Base-by-base conservation (phyloP, 768 basidiomycete genomes). In the Tylopilus sp. region DNA sequence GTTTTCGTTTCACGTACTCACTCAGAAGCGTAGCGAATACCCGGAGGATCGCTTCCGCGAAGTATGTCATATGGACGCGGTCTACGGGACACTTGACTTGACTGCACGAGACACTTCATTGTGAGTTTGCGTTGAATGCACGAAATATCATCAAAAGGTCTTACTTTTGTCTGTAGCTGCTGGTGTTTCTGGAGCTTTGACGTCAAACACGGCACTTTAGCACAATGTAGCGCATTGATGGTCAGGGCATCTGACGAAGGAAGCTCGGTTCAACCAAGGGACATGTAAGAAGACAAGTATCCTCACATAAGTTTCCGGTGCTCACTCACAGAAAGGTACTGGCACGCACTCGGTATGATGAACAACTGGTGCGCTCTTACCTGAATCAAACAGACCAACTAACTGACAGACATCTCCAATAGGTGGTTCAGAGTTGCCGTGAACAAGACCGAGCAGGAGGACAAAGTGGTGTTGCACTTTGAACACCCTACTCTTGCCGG, bases 341-440 rank as follows among this genome's bases (percentile, higher is more conserved):
- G 76, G 77, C 82, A 80, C 61, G 75, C 77, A n/a, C 76, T 78
- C 14, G 75, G 75, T 13, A 83, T 84, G 83, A 78, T 84, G 79
- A 84, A 84, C 52, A 80, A 78, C 46, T 71, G 61, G 67, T 66
- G 14, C 9, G 57, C 34, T 44, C 37, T 6, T 13, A 29, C 17
- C 21, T 6, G 33, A 17, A 21, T 19, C 4, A 6, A 10, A 40
- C 34, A 10, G 8, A 22, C 25, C 14, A 16, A 33, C 9, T 25
- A 1, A 25, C 5, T 22, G 33, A 48, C 5, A 25, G 22, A 41
- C 24, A 7, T 37, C n/a, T 41, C 16, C 29, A 3, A 51, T 22
- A 78, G 78, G 75, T 83, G 81, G 81, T 85, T 84, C 61, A 68
- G 80, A 34, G 77, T 84, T 31, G 77, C 73, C 7, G 68, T 84